phyloP scores from a whole-genome alignment of 768 basidiomycete species.

The Lentinula sp. region DNA sequence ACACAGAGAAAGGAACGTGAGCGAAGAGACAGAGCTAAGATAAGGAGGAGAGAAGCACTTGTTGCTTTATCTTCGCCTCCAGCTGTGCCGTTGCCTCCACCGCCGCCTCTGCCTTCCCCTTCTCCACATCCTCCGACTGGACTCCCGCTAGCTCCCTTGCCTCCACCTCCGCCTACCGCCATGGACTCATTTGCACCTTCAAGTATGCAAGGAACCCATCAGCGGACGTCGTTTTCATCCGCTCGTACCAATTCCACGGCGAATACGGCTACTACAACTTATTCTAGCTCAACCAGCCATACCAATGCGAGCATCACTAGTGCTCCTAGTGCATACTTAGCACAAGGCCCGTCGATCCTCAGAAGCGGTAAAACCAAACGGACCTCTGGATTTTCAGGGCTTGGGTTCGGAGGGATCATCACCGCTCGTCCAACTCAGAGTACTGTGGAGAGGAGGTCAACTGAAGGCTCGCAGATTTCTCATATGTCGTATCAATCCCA shows the following conservation, averaged over 20 bases:
- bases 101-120: not conserved
- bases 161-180: not conserved
- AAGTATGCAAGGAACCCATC: not conserved
- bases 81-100: not conserved
- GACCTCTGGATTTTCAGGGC: not conserved
- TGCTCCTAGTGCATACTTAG: not conserved
- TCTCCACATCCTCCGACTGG: too few relatives aligned
- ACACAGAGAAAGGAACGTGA: not conserved
- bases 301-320: not conserved
- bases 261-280: not conserved
- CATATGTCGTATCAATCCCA: constrained; percentile 21
- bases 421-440: not conserved
- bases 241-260: not conserved
- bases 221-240: not conserved
- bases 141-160: not conserved
- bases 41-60: not conserved
- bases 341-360: not conserved
- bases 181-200: not conserved
- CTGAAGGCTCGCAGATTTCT: constrained; percentile 11
- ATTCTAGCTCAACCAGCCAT: not conserved
- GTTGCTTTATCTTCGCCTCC: not conserved
- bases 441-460: not conserved
- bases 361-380: not conserved
- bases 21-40: not conserved
- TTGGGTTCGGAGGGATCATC: not conserved